A percentile compares a stretch with the other conserved stretches of the same genome.
phyloP scores from a whole-genome alignment of 1,139 yeast species.

The Suhomyces terraborum region DNA sequence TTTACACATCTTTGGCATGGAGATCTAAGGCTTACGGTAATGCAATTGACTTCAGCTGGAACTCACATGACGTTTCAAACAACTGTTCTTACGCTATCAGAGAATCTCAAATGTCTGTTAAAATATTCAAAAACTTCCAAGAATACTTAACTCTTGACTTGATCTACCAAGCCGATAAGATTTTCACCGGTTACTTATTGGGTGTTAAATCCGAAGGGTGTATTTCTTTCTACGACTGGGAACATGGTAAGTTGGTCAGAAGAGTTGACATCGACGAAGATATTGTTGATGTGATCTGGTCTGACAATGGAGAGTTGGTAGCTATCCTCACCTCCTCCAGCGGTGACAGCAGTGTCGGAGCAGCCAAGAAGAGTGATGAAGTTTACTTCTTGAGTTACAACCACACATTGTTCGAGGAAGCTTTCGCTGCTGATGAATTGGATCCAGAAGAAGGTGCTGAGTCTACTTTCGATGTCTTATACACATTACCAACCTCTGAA shows the following conservation, averaged over 20 bases:
- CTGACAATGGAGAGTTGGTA: conserved; percentile 88
- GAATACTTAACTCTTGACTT: conserved; percentile 69
- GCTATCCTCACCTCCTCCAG: conserved; percentile 63
- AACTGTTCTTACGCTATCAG: conserved; percentile 84
- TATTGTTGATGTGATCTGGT: conserved; percentile 84
- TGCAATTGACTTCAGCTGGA: conserved; percentile 92
- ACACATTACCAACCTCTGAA: conserved; percentile 72
- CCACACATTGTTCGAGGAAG: conserved; percentile 65
- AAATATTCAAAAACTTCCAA: conserved; percentile 80
- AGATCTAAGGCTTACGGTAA: conserved; percentile 91
- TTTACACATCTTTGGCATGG: conserved; percentile 97
- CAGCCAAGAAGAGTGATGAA: conserved; percentile 49
- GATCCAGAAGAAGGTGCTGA: conserved; percentile 89
- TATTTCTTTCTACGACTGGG: conserved; percentile 93
- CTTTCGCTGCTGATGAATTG: conserved; percentile 56
- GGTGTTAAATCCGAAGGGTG: conserved; percentile 83
- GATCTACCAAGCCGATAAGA: conserved; percentile 73
- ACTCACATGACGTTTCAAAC: conserved; percentile 66
- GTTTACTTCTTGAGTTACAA: conserved; percentile 82
- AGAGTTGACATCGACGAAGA: conserved; percentile 75
- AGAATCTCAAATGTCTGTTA: conserved; percentile 65
- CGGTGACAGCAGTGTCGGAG: conserved; percentile 20
- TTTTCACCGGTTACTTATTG: conserved; percentile 83
- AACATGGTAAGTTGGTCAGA: conserved; percentile 76
- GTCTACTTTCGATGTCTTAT: conserved; percentile 78